Conservation (phyloP, 78 protist genomes). For the Blattamonas nauphoetae region DNA sequence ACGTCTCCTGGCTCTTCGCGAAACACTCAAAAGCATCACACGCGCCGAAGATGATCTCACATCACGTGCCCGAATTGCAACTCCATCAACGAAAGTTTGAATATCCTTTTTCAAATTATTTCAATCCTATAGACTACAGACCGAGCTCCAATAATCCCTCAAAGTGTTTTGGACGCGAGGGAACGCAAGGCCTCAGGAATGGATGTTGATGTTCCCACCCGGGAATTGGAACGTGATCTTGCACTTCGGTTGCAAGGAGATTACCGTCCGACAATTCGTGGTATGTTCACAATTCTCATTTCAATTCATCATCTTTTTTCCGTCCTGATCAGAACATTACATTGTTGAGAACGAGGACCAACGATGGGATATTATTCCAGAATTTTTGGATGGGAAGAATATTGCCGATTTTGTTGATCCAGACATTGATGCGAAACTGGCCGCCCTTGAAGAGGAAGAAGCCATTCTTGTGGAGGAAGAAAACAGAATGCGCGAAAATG, state of each 20-base stretch:
- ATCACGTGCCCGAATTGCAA: no score
- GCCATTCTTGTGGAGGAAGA: slow-evolving; percentile 26
- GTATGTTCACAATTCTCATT: not conserved
- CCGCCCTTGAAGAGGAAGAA: slow-evolving; percentile 75
- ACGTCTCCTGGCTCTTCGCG: slow-evolving; percentile 61
- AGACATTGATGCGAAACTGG: slow-evolving; percentile 63
- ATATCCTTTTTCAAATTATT: not conserved
- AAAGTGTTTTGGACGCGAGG: no score
- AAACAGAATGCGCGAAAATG: not conserved
- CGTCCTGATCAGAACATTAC: slow-evolving; percentile 12
- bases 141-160: slow-evolving; percentile 3
- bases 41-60: no score
- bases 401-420: slow-evolving; percentile 90
- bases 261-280: not conserved
- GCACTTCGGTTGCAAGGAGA: not conserved
- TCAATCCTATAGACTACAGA: no score
- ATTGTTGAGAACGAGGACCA: slow-evolving; percentile 57
- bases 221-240: not conserved
- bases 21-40: slow-evolving; percentile 60
- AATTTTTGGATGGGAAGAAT: slow-evolving; percentile 93
- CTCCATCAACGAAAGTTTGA: no score
- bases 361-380: slow-evolving; percentile 89
- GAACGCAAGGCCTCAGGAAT: no score
- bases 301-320: not conserved
- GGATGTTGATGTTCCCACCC: not conserved